A percentile compares a stretch with the other conserved stretches of the same genome.
Conservation (phyloP, 176 grass and related monocot genomes). For the Luzula sylvatica region DNA sequence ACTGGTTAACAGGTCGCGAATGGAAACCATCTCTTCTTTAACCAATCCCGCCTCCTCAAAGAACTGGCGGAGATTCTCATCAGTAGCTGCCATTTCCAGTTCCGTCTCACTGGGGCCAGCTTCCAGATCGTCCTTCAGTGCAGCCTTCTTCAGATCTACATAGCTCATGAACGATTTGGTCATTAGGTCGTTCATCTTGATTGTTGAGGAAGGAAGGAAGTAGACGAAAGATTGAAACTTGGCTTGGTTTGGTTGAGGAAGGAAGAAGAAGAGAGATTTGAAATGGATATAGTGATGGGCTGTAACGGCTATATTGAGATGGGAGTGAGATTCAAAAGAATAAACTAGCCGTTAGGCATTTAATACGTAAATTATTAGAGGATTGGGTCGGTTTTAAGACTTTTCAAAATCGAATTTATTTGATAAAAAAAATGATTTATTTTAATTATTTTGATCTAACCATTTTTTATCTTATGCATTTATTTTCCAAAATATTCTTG, state of each 20-base stretch:
- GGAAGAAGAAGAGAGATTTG: constrained; percentile 1
- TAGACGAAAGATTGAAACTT: no score
- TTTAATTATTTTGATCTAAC: no score
- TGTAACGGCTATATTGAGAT: no score
- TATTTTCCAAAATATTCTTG: no score
- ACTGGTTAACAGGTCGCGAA: constrained; percentile 57
- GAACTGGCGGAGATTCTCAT: constrained; percentile 65
- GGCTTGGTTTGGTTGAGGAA: not conserved
- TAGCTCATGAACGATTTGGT: constrained; percentile 99
- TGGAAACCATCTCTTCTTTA: constrained; percentile 72
- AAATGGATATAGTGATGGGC: no score
- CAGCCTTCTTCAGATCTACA: constrained; percentile 96
- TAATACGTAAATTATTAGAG: no score
- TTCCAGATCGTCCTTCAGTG: constrained; percentile 85
- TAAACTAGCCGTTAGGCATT: no score
- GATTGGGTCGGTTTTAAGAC: no score
- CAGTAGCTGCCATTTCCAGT: constrained; percentile 30
- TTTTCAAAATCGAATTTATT: no score
- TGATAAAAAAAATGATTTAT: no score
- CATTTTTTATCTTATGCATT: no score
- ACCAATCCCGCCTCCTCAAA: constrained; percentile 72
- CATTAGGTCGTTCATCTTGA: constrained; percentile 84
- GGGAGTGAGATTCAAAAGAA: no score
- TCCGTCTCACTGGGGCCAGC: constrained; percentile 33
- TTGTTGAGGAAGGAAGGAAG: not conserved